phyloP scores from a whole-genome alignment of 176 grass and related monocot species.

The Oryza officinalis region DNA sequence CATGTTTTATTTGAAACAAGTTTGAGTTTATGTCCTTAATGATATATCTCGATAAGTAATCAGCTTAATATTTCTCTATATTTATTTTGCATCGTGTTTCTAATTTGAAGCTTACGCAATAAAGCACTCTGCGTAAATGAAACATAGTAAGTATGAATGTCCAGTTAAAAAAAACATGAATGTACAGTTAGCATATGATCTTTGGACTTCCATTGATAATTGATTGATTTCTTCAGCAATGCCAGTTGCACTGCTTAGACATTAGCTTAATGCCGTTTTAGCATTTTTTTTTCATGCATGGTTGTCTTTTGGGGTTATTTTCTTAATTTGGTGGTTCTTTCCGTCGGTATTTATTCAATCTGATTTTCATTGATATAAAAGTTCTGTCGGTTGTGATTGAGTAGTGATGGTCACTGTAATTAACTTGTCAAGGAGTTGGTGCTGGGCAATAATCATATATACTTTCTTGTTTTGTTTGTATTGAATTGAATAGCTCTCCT shows the following conservation, averaged over 20 bases:
- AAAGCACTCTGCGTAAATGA: no score
- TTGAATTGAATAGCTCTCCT: background rate
- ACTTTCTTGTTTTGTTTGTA: background rate
- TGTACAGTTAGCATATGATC: background rate
- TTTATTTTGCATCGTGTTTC: no score
- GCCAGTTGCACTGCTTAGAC: background rate
- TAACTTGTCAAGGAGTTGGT: background rate
- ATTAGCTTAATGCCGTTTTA: background rate
- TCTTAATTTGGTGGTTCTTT: background rate
- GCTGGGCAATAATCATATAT: background rate
- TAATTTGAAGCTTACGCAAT: no score
- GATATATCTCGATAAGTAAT: no score
- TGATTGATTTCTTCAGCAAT: conserved; percentile 5
- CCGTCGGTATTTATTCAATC: background rate
- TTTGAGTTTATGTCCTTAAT: background rate
- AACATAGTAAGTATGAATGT: background rate
- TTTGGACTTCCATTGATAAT: background rate
- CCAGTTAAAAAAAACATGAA: no score
- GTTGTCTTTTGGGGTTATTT: background rate
- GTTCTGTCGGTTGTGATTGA: background rate
- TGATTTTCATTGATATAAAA: background rate
- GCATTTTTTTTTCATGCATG: background rate
- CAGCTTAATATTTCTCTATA: no score
- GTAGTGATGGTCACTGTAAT: background rate
- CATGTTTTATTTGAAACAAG: background rate